A percentile compares a stretch with the other conserved stretches of the same genome.
These are phyloP conservation scores for Fusarium pseudocircinatum DNA, from an alignment of 2,329 filamentous ascomycete species.

Conservation along the genomic window DNA sequence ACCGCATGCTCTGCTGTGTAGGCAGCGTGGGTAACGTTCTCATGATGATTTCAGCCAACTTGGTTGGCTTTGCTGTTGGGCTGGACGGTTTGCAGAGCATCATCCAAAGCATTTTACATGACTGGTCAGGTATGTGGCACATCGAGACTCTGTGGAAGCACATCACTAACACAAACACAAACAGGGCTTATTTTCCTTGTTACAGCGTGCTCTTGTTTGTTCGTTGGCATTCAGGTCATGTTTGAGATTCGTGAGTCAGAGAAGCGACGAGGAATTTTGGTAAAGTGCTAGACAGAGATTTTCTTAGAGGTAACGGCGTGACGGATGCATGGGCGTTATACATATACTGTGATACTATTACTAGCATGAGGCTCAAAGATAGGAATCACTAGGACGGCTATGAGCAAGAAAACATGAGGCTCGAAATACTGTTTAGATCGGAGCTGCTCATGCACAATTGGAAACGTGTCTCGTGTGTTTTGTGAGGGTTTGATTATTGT, in stretches of 20 bases:
- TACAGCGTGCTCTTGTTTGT: conserved; percentile 77
- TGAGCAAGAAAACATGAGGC: conserved; percentile 6
- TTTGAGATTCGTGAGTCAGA: conserved; percentile 93
- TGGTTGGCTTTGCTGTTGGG: conserved; percentile 94
- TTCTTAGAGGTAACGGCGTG: neutral
- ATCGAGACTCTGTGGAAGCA: neutral
- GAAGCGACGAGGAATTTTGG: conserved; percentile 78
- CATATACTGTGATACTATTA: conserved; percentile 28
- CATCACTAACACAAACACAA: conserved; percentile 35
- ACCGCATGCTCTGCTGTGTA: conserved; percentile 81
- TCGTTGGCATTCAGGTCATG: conserved; percentile 92
- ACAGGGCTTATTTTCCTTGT: conserved; percentile 77
- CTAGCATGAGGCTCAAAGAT: neutral
- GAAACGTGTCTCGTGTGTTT: neutral
- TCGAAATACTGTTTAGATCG: neutral
- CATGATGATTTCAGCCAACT: conserved; percentile 95
- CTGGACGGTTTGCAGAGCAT: conserved; percentile 86
- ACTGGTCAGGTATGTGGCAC: conserved; percentile 69
- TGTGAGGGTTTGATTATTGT: neutral
- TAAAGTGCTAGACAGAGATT: conserved; percentile 74
- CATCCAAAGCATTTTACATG: conserved; percentile 77
- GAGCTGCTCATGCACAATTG: neutral
- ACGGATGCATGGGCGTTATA: conserved; percentile 8
- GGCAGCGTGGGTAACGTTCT: conserved; percentile 86
- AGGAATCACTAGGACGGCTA: conserved; percentile 2